Evolutionary conservation across 208 protist genomes (phyloP), one percentile per base, ranked within the genome.

Genomic region (Polymyxa betae): DNA sequence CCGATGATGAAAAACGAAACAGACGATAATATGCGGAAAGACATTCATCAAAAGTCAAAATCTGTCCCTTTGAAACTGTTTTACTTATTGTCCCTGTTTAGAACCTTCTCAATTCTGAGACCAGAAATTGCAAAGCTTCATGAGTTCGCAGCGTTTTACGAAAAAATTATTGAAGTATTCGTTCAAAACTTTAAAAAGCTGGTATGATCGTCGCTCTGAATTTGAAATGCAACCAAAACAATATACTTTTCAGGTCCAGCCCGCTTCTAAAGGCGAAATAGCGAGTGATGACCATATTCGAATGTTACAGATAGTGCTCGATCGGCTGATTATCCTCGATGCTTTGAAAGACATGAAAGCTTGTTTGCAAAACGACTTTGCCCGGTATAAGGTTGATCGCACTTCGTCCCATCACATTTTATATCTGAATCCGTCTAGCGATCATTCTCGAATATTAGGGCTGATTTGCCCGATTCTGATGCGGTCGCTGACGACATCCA

Each of bases 321-420:
- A 82, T n/a, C 5, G n/a, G n/a, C 72, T 82, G 10, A 43, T 43
- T 35, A 82, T 82, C 16, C 72, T 82, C 12, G 72, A 82, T 35
- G n/a, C 72, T n/a, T n/a, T 82, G 16, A 82, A 91, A 52, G 90
- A 91, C 87, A 90, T 91, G 90, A 91, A 91, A 41, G 64, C 90
- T 5, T 89, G 78, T 32, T 77, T 91, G n/a, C 66, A 89, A 38
- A 91, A 91, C 41, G 90, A 91, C 32, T 91, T 91, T 38, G 90
- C 90, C 12, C 90, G 90, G 32, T 91, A 91, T 32, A 91, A 91
- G 77, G 68, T 64, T 12, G 12, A 72, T 89, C 20, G 40, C 1
- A n/a, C n/a, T 5, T 68, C 29, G 77, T 89, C 32, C 32, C n/a
- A 20, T 60, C 88, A 89, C 88, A 5, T 5, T 68, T 38, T 89